phyloP scores from a whole-genome alignment of 2,329 filamentous ascomycete species.

The Alternaria alternata region DNA sequence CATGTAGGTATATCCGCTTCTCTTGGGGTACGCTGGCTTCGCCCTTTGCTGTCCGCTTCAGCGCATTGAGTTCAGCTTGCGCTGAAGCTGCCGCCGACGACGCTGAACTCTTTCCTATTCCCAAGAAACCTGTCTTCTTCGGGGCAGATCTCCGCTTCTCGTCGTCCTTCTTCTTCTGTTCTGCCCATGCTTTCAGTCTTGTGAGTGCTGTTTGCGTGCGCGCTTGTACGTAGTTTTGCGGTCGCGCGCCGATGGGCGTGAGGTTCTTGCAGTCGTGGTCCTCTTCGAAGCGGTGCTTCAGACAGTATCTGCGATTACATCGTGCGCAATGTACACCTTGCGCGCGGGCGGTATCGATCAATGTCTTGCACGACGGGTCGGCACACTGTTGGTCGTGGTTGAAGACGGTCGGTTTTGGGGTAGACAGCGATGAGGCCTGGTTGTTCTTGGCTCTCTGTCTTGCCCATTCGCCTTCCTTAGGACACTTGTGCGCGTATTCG shows the following conservation, averaged over 20 bases:
- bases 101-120: conserved; percentile 30
- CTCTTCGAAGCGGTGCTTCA: conserved; percentile 77
- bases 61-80: conserved; percentile 72
- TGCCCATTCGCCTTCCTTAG: conserved; percentile 69
- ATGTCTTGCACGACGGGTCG: conserved; percentile 71
- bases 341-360: conserved; percentile 72
- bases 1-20: conserved; percentile 88
- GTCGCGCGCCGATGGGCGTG: conserved; percentile 64
- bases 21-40: conserved; percentile 81
- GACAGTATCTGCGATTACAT: conserved; percentile 78
- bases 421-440: conserved; percentile 28
- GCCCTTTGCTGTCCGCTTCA: conserved; percentile 91
- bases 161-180: conserved; percentile 77
- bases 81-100: conserved; percentile 64
- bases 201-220: conserved; percentile 78
- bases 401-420: conserved; percentile 63
- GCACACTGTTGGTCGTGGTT: conserved; percentile 74
- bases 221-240: conserved; percentile 55
- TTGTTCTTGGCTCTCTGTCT: conserved; percentile 49
- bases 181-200: conserved; percentile 80
- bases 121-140: conserved; percentile 38
- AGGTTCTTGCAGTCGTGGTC: conserved; percentile 82
- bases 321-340: conserved; percentile 74
- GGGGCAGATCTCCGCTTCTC: conserved; percentile 53
- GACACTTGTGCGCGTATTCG: conserved; percentile 79